Base-by-base conservation (phyloP, 805 yeast genomes). In the Wickerhamomyces sydowiorum region DNA sequence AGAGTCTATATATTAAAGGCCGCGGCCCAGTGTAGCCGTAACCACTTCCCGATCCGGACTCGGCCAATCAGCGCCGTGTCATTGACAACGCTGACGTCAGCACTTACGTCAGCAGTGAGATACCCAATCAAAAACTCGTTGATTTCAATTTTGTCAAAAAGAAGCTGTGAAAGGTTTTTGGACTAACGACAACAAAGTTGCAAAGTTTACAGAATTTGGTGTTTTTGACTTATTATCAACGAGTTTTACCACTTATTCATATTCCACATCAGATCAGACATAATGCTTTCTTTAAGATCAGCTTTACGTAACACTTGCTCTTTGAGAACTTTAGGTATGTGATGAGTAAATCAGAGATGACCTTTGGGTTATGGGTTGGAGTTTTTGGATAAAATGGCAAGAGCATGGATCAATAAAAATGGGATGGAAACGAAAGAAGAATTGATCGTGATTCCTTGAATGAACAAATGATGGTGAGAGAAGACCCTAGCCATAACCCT, bases 281-380 rank as follows among this genome's bases (percentile, higher is more conserved):
- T 15, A 24, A 56, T 56, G 60, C 56, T 54, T 47, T 51, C 60
- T 41, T 48, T 54, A 48, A 56, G 59, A 56, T 47, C 57, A 44
- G 52, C 59, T 42, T 52, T 52, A 50, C 54, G 54, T 49, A 45
- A 49, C 49, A 41, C 54, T 29, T 37, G 54, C 39, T 50, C 57
- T 34, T 25, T 46, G 38, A 54, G 50, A 50, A 53, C 55, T 44
- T 49, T 53, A 50, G 56, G 59, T 54, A 51, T 35, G 58, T 54
- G 10, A 17, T 7, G n/a, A n/a, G 23, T 12, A 12, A 13, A 9
- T 27, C 30, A 27, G 5, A 27, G 30, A 23, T 7, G 25, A 7
- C 7, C 8, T 8, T 27, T 27, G 8, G 8, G 14, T 6, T 12
- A 5, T 27, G 14, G 30, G 25, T 23, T 23, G 25, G 10, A 23